Evolutionary conservation across 2,329 filamentous ascomycete species (phyloP).

Genomic region (Colletotrichum theobromicola): DNA sequence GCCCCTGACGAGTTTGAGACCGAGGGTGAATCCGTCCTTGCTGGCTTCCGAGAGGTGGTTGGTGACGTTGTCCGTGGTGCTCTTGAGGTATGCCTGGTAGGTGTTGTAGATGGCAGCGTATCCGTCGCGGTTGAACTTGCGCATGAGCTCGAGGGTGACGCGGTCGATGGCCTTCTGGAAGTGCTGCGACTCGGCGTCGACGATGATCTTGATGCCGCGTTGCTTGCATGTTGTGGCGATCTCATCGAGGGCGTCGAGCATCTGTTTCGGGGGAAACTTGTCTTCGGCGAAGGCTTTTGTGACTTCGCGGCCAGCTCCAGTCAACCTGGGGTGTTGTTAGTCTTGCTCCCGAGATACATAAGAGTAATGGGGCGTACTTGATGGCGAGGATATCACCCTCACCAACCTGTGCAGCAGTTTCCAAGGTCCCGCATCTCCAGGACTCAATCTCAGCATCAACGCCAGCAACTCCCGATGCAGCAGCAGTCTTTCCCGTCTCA

Average conservation of each 20-base stretch:
- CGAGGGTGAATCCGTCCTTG: conserved; percentile 54
- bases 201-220: conserved; percentile 45
- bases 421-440: conserved; percentile 37
- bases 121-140: conserved; percentile 42
- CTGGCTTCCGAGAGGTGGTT: conserved; percentile 49
- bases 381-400: conserved; percentile 41
- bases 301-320: conserved; percentile 46
- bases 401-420: conserved; percentile 34
- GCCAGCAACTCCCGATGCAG: not conserved
- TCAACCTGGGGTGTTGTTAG: conserved; percentile 33
- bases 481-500: conserved; percentile 1
- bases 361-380: too few relatives aligned
- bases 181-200: conserved; percentile 51
- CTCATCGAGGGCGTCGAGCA: conserved; percentile 45
- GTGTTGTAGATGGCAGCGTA: conserved; percentile 50
- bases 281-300: conserved; percentile 40
- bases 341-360: too few relatives aligned
- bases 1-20: conserved; percentile 62
- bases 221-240: conserved; percentile 42
- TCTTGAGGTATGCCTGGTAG: conserved; percentile 62
- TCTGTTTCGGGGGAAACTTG: conserved; percentile 41
- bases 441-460: conserved; percentile 37
- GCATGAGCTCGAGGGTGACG: conserved; percentile 38
- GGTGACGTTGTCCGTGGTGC: conserved; percentile 44
- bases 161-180: conserved; percentile 44